Conservation (phyloP, 495 filamentous ascomycete genomes). For the Hypoxylon trugodes region DNA sequence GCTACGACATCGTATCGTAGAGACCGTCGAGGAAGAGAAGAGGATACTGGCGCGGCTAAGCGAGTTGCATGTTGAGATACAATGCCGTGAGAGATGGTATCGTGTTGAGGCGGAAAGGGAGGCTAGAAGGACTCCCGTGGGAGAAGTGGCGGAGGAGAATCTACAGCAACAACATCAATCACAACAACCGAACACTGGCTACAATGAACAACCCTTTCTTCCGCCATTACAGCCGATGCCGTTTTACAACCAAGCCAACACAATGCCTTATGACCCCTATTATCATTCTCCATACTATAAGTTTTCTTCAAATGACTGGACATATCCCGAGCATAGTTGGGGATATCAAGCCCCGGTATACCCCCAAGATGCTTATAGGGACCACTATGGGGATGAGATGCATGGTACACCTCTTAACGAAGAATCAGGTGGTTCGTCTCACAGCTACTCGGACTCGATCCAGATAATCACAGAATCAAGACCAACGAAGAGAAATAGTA, state of each 20-base stretch:
- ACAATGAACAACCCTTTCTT: too few species aligned
- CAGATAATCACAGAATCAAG: background rate
- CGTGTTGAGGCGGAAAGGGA: slow-evolving; percentile 39
- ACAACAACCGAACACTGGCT: too few species aligned
- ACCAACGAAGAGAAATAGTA: slow-evolving; percentile 43
- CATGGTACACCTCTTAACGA: background rate
- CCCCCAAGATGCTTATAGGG: background rate
- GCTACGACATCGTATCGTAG: slow-evolving; percentile 43
- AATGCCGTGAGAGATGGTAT: slow-evolving; percentile 48
- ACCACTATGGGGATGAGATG: background rate
- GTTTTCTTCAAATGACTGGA: too few species aligned
- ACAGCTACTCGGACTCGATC: slow-evolving; percentile 3
- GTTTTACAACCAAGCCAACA: too few species aligned
- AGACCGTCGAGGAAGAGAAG: slow-evolving; percentile 52
- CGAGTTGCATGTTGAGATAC: slow-evolving; percentile 55
- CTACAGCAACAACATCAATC: slow-evolving; percentile 10
- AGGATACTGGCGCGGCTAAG: slow-evolving; percentile 49
- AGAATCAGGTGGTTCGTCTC: background rate
- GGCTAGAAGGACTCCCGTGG: too few species aligned
- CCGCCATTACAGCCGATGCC: too few species aligned
- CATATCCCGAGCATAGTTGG: slow-evolving; percentile 5
- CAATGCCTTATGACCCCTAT: too few species aligned
- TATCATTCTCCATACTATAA: too few species aligned
- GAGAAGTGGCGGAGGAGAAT: background rate
- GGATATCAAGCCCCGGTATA: background rate